Percentiles rank a stretch among this genome's conserved stretches.
Conservation (phyloP, 495 filamentous ascomycete genomes). For the Chaetomium cochliodes region DNA sequence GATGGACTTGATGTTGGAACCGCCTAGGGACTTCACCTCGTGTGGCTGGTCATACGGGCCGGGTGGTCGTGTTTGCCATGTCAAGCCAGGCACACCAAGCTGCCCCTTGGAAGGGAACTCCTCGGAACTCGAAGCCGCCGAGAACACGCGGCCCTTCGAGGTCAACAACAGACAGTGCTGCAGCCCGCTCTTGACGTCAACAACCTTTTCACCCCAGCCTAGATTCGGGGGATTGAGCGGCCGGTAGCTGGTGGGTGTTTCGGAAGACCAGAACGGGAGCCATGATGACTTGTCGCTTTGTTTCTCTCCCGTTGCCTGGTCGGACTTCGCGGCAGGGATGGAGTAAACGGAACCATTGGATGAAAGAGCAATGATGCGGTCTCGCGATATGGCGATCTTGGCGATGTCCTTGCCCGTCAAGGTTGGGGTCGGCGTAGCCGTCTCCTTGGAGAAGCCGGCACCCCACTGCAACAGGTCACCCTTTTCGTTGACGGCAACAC, state of each 20-base stretch:
- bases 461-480: conserved; percentile 96
- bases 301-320: conserved; percentile 66
- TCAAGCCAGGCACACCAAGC: conserved; percentile 78
- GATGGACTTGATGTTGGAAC: conserved; percentile 61
- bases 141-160: conserved; percentile 81
- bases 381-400: conserved; percentile 69
- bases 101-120: conserved; percentile 81
- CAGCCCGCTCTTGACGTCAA: conserved; percentile 68
- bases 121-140: conserved; percentile 72
- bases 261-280: conserved; percentile 71
- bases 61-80: conserved; percentile 71
- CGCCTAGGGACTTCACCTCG: conserved; percentile 57
- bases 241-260: conserved; percentile 61
- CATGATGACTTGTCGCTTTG: conserved; percentile 53
- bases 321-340: conserved; percentile 68
- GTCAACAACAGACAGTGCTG: conserved; percentile 87
- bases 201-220: conserved; percentile 70
- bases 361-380: conserved; percentile 78
- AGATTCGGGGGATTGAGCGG: conserved; percentile 64
- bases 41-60: conserved; percentile 79
- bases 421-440: conserved; percentile 61
- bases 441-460: conserved; percentile 58
- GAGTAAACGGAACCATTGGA: conserved; percentile 82
- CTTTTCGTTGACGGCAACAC: conserved; percentile 83
- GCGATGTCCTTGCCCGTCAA: conserved; percentile 77